Conservation (phyloP, 2,329 filamentous ascomycete species). For the Fusarium neocosmosporiellum region DNA sequence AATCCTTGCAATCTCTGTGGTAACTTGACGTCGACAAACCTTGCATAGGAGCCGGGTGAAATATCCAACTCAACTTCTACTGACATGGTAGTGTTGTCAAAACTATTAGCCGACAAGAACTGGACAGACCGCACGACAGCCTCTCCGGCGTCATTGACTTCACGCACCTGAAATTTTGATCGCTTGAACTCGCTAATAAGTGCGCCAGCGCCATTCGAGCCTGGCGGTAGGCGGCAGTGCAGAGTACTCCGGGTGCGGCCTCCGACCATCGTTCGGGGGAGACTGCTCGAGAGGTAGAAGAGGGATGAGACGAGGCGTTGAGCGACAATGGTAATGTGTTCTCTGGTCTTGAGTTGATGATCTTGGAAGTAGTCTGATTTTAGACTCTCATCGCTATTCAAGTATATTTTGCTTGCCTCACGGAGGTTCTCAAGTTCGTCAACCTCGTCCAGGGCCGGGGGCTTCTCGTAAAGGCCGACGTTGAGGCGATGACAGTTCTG, state of each 20-base stretch:
- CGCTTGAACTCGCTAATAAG: neutral
- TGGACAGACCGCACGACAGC: neutral
- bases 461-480: neutral
- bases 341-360: neutral
- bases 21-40: neutral
- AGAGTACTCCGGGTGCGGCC: neutral
- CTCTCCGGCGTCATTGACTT: neutral
- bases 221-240: neutral
- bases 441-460: neutral
- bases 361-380: neutral
- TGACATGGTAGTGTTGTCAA: neutral
- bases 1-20: neutral
- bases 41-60: neutral
- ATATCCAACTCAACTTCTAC: neutral
- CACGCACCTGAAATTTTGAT: neutral
- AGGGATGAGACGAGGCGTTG: neutral
- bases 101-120: neutral
- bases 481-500: neutral
- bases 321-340: neutral
- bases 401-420: neutral
- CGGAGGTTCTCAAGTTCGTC: neutral
- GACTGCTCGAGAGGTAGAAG: neutral
- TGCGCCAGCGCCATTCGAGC: neutral
- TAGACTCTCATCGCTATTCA: neutral
- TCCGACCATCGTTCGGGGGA: neutral